Evolutionary conservation across 345 rosid species (phyloP).

Genomic region (Lepidium aucheri): DNA sequence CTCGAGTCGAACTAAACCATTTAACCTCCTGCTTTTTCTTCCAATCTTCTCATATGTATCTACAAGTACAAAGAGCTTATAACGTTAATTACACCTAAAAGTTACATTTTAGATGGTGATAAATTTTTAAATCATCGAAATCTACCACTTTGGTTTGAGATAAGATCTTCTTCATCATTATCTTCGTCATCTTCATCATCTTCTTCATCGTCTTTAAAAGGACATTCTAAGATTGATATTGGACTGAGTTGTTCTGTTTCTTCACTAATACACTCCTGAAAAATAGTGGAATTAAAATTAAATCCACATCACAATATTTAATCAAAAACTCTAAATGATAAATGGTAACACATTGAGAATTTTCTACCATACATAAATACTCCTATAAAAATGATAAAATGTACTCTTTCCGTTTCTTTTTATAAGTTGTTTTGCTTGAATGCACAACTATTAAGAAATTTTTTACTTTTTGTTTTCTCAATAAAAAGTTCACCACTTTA

Average conservation of each 20-base stretch:
- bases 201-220: constrained; percentile 62
- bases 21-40: constrained; percentile 32
- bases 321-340: no score
- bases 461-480: no score
- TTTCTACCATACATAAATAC: no score
- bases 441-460: no score
- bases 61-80: constrained; percentile 2
- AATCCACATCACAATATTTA: background rate
- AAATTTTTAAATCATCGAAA: background rate
- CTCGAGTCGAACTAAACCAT: constrained; percentile 35
- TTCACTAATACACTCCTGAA: constrained; percentile 48
- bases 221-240: constrained; percentile 68
- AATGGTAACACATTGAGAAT: no score
- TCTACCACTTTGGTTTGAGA: constrained; percentile 15
- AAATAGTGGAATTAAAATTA: background rate
- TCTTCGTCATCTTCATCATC: background rate
- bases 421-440: no score
- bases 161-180: background rate
- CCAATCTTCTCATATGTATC: constrained; percentile 39
- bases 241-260: constrained; percentile 84
- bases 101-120: background rate
- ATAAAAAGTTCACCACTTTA: no score
- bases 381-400: no score
- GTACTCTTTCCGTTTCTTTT: no score
- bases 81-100: background rate